These are phyloP conservation scores for Ustilago tritici DNA, from an alignment of 1,284 basidiomycete species.

Conservation along the genomic window DNA sequence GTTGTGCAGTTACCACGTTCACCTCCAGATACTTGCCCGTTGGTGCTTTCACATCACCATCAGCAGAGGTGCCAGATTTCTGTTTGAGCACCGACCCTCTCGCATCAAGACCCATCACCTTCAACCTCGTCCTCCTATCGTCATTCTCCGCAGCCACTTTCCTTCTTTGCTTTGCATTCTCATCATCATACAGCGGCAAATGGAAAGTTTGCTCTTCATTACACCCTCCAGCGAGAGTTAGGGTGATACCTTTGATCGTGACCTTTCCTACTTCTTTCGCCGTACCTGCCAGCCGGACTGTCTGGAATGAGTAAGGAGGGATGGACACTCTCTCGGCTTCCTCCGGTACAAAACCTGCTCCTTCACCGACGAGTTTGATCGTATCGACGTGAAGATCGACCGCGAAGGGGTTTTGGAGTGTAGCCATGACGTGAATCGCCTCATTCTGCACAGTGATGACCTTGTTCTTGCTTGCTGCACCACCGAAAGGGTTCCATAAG, in stretches of 20 bases:
- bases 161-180: slow-evolving; percentile 78
- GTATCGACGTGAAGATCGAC: slow-evolving; percentile 89
- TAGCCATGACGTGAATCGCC: slow-evolving; percentile 81
- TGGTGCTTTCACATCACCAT: background rate
- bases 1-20: slow-evolving; percentile 84
- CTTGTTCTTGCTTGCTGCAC: slow-evolving; percentile 69
- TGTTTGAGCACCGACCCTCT: slow-evolving; percentile 67
- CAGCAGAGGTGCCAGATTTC: slow-evolving; percentile 7
- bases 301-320: slow-evolving; percentile 80
- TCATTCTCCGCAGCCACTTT: slow-evolving; percentile 74
- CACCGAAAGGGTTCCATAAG: slow-evolving; percentile 46
- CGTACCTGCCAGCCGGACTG: slow-evolving; percentile 79
- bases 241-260: slow-evolving; percentile 80
- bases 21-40: slow-evolving; percentile 74
- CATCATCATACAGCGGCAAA: slow-evolving; percentile 79
- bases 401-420: slow-evolving; percentile 88
- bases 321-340: slow-evolving; percentile 77
- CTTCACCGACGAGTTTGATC: slow-evolving; percentile 83
- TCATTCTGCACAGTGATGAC: slow-evolving; percentile 85
- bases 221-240: slow-evolving; percentile 80
- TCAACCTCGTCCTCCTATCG: slow-evolving; percentile 77
- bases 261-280: slow-evolving; percentile 79
- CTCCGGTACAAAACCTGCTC: slow-evolving; percentile 75
- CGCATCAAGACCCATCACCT: slow-evolving; percentile 79
- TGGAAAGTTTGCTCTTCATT: slow-evolving; percentile 77